Evolutionary conservation across 1,284 basidiomycete genomes (phyloP), one percentile per base, ranked within the genome.

Genomic region (Fomitopsis palustris): DNA sequence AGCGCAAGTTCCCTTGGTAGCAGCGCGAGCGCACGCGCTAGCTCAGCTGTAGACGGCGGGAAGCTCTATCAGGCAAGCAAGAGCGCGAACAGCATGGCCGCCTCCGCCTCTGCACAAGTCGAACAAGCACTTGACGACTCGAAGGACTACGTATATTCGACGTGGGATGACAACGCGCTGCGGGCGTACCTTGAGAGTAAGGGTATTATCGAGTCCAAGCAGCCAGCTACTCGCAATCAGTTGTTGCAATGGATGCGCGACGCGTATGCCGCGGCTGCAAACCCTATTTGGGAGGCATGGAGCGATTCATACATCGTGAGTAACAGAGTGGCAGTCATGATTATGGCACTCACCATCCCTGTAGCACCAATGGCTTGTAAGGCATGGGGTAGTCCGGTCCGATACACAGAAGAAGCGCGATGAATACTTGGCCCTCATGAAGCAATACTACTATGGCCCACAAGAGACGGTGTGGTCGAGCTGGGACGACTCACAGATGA

Each of bases 71-170:
- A 82, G 61, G 77, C 80, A 12, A 77, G 77, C 21, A 77, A 80
- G 65, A 79, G 75, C 42, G 70, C 74, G 14, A 75, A 70, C 55
- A 73, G 72, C 17, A 61, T 67, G 35, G 67, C 70, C 10, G 67
- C 73, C 9, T 73, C 73, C 54, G 77, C 84, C 3, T 85, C 87
- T 0, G 77, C 81, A 43, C 78, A 83, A n/a, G 83, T 81, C 17
- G 75, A 74, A 14, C 78, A 79, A 42, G 78, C 78, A 19, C 72
- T 95, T 41, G 88, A 95, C 59, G 85, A 91, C 62, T 74, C 86
- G 33, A 91, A 86, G 70, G 94, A 97, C 73, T 96, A 95, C 66
- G 75, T 95, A 7, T 96, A 92, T 72, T 93, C 90, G 0, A 83
- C 87, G 2, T 96, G 95, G 95, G 85, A 88, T 61, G 92, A 96